Evolutionary conservation across 2,329 filamentous ascomycete genomes (phyloP).

Genomic region (Fusarium guadeloupense): DNA sequence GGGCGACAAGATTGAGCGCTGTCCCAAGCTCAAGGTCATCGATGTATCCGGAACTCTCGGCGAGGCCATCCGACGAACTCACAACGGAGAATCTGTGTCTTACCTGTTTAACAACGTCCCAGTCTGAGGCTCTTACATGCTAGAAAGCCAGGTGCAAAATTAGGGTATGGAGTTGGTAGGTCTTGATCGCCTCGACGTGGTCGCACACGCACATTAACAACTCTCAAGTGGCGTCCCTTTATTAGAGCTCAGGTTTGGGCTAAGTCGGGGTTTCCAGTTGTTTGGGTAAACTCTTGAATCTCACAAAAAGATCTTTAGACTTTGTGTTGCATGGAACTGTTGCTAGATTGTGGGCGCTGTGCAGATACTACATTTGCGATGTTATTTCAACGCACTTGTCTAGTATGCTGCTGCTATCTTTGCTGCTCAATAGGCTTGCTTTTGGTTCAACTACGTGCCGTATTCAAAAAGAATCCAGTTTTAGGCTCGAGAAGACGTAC

Average conservation of each 20-base stretch:
- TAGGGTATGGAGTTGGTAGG: slow-evolving; percentile 42
- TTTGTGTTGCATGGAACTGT: slow-evolving; percentile 11
- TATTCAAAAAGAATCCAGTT: slow-evolving; percentile 8
- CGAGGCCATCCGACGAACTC: slow-evolving; percentile 74
- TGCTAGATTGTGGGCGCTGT: slow-evolving; percentile 4
- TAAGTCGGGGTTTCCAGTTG: slow-evolving; percentile 17
- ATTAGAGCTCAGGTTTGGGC: slow-evolving; percentile 34
- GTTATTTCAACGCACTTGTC: slow-evolving; percentile 3
- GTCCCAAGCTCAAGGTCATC: slow-evolving; percentile 86
- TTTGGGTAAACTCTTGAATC: slow-evolving; percentile 30
- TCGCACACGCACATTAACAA: slow-evolving; percentile 21
- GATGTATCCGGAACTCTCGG: slow-evolving; percentile 87
- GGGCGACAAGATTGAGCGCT: slow-evolving; percentile 80
- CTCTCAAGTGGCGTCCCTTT: slow-evolving; percentile 31
- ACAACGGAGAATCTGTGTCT: slow-evolving; percentile 72
- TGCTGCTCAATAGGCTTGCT: slow-evolving; percentile 2
- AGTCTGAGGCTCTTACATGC: slow-evolving; percentile 45
- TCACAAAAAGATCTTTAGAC: slow-evolving; percentile 27
- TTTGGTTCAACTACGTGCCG: slow-evolving; percentile 1
- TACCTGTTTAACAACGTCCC: slow-evolving; percentile 76
- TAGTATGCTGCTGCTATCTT: slow-evolving; percentile 9
- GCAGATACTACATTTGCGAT: slow-evolving; percentile 1
- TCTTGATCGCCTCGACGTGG: slow-evolving; percentile 5
- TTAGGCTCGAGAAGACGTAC: slow-evolving; percentile 6
- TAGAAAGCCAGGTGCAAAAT: slow-evolving; percentile 18